Base-by-base conservation (phyloP, 2,329 filamentous ascomycete genomes). In the Lasiodiplodia citricola region DNA sequence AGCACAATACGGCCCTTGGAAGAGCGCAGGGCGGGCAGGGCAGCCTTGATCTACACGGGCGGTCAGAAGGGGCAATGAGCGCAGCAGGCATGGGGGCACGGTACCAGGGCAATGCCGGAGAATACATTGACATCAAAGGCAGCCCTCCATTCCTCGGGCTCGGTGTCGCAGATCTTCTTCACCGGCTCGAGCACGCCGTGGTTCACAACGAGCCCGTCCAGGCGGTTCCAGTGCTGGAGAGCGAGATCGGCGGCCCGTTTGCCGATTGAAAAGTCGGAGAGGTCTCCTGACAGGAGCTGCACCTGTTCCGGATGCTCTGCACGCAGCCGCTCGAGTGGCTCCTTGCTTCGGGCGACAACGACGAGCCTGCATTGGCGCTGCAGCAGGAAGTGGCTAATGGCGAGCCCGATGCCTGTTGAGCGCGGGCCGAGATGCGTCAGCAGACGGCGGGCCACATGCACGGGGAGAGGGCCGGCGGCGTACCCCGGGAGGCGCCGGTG, bases 101-200 rank as follows among this genome's bases (percentile, higher is more conserved):
- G 75, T 83, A 96, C 92, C 79, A 97, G 84, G 41, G 89, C 90
- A 55, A 97, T 83, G 35, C 89, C 89, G 72, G 93, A 95, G 78
- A 97, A 94, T 73, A 98, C 89, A 78, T 98, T 98, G 70, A 93
- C 84, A 73, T 97, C 90, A 79, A 93, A 97, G 10, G 87, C 84
- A 2, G 82, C 80, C 75, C 89, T 90, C 92, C 94, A 97, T 70
- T 92, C 90, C 47, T 91, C 88, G 0, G 89, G 76, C n/a, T 87
- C 87, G 18, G 86, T 85, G 67, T 95, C 87, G 3, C 83, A 88
- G 55, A 98, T 82, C 69, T 87, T 88, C 63, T 87, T 88, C 52
- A 96, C 90, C 1, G 93, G 92, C n/a, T 89, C 87, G 55, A 99
- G 81, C 0, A 89, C 84, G 23, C 94, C 94, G 77, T 99, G 96